These are phyloP conservation scores for Lenwebbia sp. DNA, from an alignment of 345 rosid species.

Conservation along the genomic window DNA sequence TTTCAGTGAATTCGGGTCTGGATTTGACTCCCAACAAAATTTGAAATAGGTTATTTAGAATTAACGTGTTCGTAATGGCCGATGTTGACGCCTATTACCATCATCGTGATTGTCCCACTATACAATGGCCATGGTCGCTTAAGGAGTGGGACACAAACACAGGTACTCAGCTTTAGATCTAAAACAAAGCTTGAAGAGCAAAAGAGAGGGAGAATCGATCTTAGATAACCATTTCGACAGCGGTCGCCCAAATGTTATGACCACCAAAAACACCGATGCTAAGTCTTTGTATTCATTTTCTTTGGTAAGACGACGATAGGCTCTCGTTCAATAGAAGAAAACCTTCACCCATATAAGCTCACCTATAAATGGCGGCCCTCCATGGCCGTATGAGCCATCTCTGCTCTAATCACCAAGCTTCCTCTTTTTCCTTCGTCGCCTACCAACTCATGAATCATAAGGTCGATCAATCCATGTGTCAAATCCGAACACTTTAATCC, in stretches of 20 bases:
- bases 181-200: not conserved
- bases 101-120: fast-evolving
- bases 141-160: fast-evolving
- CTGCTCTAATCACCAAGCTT: not conserved
- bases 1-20: fast-evolving
- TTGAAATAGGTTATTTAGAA: fast-evolving
- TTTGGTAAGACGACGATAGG: fast-evolving
- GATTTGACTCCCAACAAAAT: fast-evolving
- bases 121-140: fast-evolving
- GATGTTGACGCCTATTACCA: fast-evolving
- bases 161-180: fast-evolving
- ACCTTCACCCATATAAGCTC: fast-evolving
- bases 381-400: not conserved
- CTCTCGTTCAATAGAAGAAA: fast-evolving
- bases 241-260: not conserved
- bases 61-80: fast-evolving
- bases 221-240: not conserved
- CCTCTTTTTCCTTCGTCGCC: fast-evolving
- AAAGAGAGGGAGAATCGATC: not conserved
- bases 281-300: fast-evolving
- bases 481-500: not conserved
- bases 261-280: fast-evolving
- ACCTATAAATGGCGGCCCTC: not conserved
- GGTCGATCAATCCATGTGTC: no score
- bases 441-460: not conserved